Conservation (phyloP, 2,329 filamentous ascomycete genomes). For the Aspergillus alliaceus region DNA sequence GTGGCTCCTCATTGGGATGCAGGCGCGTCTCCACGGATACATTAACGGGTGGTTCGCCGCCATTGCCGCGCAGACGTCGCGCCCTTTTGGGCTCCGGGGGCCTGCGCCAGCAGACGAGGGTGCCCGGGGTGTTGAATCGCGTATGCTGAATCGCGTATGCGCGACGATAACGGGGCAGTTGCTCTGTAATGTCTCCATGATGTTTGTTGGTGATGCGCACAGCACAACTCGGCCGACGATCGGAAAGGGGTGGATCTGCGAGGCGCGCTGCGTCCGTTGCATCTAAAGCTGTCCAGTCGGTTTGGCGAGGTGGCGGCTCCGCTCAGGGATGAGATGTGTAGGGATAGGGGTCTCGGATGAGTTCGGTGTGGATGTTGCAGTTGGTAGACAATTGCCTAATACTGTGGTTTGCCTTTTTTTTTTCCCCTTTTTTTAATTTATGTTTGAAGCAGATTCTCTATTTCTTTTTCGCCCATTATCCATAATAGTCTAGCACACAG, state of each 20-base stretch:
- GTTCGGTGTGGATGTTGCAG: too few species aligned
- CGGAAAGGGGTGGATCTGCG: slow-evolving; percentile 18
- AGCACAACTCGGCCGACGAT: slow-evolving; percentile 26
- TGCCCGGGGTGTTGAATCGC: too few species aligned
- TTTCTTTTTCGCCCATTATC: too few species aligned
- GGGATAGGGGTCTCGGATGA: not conserved
- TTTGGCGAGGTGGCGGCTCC: not conserved
- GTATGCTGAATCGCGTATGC: too few species aligned
- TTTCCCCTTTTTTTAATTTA: too few species aligned
- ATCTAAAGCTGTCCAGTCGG: not conserved
- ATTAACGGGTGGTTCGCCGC: slow-evolving; percentile 8
- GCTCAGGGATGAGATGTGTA: not conserved
- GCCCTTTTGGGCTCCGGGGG: not conserved
- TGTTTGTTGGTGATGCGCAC: slow-evolving; percentile 29
- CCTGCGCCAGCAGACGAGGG: not conserved
- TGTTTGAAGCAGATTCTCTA: too few species aligned
- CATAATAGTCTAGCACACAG: too few species aligned
- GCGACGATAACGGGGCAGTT: slow-evolving; percentile 32
- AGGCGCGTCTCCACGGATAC: slow-evolving; percentile 23
- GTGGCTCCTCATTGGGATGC: slow-evolving; percentile 49
- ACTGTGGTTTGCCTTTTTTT: too few species aligned
- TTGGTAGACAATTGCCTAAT: too few species aligned
- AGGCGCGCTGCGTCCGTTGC: slow-evolving; percentile 16
- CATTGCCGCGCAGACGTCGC: not conserved
- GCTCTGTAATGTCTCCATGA: slow-evolving; percentile 33